Conservation (phyloP, 805 yeast species). For the Hanseniaspora nectarophila region DNA sequence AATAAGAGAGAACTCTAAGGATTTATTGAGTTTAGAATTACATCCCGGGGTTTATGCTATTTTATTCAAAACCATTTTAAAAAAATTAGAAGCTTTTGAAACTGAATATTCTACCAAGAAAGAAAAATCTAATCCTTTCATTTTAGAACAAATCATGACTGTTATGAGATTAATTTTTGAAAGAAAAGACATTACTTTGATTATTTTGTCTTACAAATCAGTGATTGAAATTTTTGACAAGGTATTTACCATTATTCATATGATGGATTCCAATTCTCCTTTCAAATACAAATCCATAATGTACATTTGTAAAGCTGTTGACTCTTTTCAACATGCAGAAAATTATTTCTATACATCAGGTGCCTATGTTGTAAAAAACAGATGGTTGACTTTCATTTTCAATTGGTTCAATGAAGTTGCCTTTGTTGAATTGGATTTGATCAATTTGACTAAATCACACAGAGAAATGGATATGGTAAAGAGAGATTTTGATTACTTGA, state of each 20-base stretch:
- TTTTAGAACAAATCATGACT: slow-evolving; percentile 40
- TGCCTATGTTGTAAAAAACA: slow-evolving; percentile 38
- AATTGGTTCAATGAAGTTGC: slow-evolving; percentile 48
- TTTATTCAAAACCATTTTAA: slow-evolving; percentile 28
- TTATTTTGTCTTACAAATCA: slow-evolving; percentile 28
- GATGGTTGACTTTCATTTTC: slow-evolving; percentile 35
- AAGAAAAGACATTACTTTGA: slow-evolving; percentile 25
- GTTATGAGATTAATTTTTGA: slow-evolving; percentile 35
- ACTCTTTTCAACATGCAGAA: slow-evolving; percentile 26
- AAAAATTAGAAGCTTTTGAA: slow-evolving; percentile 32
- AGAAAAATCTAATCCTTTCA: slow-evolving; percentile 25
- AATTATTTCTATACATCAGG: slow-evolving; percentile 27
- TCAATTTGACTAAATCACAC: slow-evolving; percentile 26
- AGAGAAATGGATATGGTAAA: slow-evolving; percentile 28
- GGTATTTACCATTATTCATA: slow-evolving; percentile 23
- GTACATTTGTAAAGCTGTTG: slow-evolving; percentile 27
- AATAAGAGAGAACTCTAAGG: slow-evolving; percentile 59
- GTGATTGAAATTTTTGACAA: slow-evolving; percentile 29
- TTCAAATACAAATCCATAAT: slow-evolving; percentile 27
- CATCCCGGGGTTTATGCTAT: slow-evolving; percentile 46
- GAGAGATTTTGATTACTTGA: slow-evolving; percentile 38
- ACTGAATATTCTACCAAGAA: slow-evolving; percentile 19
- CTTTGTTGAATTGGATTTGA: slow-evolving; percentile 30
- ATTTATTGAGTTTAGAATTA: slow-evolving; percentile 53
- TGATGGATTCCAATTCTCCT: slow-evolving; percentile 20